A percentile compares a stretch with the other conserved stretches of the same genome.
These are phyloP conservation scores for Globisporangium carolinianum DNA, from an alignment of 352 stramenopile genomes.

Conservation along the genomic window DNA sequence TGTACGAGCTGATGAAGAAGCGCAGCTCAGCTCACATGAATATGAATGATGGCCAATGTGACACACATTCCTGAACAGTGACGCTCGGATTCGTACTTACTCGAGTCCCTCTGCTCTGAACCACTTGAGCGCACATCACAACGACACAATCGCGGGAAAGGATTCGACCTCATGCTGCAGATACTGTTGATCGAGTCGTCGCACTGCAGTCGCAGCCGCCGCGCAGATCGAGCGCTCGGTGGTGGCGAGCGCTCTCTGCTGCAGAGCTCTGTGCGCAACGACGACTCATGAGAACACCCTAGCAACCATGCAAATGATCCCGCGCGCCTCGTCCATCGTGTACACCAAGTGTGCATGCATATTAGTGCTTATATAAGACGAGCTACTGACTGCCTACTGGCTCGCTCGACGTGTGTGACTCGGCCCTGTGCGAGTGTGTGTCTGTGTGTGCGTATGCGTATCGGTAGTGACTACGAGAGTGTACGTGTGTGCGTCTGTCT, in stretches of 20 bases:
- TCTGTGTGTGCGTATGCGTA: neutral
- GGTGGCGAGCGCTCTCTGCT: neutral
- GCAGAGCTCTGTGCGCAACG: neutral
- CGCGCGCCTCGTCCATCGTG: neutral
- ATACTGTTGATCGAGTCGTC: constrained; percentile 11
- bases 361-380: neutral
- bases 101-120: no score
- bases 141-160: no score
- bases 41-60: no score
- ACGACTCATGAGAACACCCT: neutral
- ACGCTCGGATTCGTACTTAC: no score
- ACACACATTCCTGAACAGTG: no score
- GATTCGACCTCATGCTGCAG: neutral
- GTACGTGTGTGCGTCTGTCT: no score
- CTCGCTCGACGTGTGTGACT: no score
- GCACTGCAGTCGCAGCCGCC: neutral
- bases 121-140: no score
- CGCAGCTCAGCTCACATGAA: no score
- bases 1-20: no score
- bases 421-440: neutral
- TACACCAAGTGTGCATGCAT: neutral
- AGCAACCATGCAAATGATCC: neutral
- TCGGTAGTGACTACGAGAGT: neutral
- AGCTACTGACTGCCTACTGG: no score
- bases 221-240: neutral